phyloP scores from a whole-genome alignment of 2,329 filamentous ascomycete genomes.

The Fonsecaea multimorphosa region DNA sequence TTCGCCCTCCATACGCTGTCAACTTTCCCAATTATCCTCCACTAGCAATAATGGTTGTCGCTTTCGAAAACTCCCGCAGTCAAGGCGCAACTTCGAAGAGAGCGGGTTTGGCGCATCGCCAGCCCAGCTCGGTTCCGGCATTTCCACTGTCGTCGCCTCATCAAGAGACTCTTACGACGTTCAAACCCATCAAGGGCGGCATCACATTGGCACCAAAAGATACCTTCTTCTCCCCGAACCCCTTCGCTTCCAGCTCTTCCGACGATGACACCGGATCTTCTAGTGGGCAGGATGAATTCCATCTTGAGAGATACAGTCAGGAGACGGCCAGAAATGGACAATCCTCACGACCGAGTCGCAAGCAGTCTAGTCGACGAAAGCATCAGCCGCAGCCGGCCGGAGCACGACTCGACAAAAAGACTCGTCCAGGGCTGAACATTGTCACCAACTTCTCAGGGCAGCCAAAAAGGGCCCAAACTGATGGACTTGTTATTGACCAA shows the following conservation, averaged over 20 bases:
- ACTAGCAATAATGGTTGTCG: constrained; percentile 23
- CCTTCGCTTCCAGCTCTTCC: constrained; percentile 29
- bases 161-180: constrained; percentile 18
- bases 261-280: constrained; percentile 32
- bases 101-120: background rate
- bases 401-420: constrained; percentile 35
- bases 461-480: constrained; percentile 26
- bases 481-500: constrained; percentile 33
- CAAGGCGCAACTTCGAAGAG: background rate
- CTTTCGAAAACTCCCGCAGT: constrained; percentile 6
- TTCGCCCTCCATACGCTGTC: background rate
- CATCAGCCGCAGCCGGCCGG: constrained; percentile 4
- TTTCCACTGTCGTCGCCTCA: constrained; percentile 28
- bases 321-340: constrained; percentile 7
- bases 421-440: constrained; percentile 50
- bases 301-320: constrained; percentile 39
- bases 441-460: constrained; percentile 49
- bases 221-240: constrained; percentile 19
- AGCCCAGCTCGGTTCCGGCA: background rate
- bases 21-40: background rate
- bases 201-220: constrained; percentile 10
- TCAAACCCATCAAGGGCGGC: constrained; percentile 26
- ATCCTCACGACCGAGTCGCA: constrained; percentile 8
- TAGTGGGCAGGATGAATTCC: constrained; percentile 38
- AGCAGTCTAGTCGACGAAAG: constrained; percentile 6